Evolutionary conservation across 257 asterid genomes (phyloP).

Genomic region (Jacaranda copaia): DNA sequence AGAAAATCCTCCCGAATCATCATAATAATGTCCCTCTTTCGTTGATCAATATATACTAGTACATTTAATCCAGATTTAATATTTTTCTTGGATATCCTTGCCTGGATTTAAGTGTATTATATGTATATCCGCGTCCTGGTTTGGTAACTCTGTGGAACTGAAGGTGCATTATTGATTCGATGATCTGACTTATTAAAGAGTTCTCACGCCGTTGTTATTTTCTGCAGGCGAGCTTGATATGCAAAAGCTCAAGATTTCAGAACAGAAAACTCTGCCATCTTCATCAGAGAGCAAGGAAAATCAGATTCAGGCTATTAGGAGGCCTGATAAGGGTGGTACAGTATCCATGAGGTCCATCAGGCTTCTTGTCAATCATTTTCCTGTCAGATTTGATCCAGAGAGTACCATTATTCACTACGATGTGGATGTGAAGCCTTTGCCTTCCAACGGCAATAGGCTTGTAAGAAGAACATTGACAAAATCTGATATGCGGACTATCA

Average conservation of each 20-base stretch:
- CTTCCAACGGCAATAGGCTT: slow-evolving; percentile 35
- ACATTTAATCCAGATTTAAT: background rate
- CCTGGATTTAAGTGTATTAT: no score
- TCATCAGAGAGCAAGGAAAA: slow-evolving; percentile 10
- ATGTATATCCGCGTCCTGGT: background rate
- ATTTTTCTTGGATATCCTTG: background rate
- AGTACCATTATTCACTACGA: slow-evolving; percentile 59
- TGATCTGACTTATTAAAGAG: background rate
- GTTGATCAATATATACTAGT: no score
- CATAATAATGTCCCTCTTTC: background rate
- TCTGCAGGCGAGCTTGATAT: slow-evolving; percentile 40
- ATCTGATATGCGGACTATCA: slow-evolving; percentile 49
- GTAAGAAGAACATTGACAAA: slow-evolving; percentile 43
- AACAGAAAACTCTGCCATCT: slow-evolving; percentile 21
- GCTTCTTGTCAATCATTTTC: slow-evolving; percentile 74
- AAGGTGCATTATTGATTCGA: background rate
- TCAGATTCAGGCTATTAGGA: slow-evolving; percentile 47
- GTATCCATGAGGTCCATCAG: slow-evolving; percentile 38
- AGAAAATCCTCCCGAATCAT: no score
- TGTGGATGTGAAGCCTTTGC: slow-evolving; percentile 53
- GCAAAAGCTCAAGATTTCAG: slow-evolving; percentile 36
- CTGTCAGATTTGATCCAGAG: slow-evolving; percentile 43
- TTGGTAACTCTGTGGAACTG: background rate
- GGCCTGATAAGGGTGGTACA: slow-evolving; percentile 70
- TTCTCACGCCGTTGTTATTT: background rate